Evolutionary conservation across 345 rosid genomes (phyloP), one percentile per base, ranked within the genome.

Genomic region (Pugionium cornutum): DNA sequence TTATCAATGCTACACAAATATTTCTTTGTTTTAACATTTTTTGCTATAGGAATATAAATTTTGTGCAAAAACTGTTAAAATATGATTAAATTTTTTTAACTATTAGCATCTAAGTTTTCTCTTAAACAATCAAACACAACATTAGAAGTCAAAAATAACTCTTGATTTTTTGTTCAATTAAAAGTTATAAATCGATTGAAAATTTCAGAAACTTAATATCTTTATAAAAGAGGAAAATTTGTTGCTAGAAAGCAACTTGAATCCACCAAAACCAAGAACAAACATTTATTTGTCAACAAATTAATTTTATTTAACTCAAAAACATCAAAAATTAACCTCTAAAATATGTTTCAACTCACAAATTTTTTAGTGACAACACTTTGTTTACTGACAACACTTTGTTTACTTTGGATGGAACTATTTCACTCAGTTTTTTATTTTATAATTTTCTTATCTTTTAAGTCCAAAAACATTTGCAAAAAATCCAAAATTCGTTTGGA

Each of bases 341-440:
- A n/a, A n/a, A n/a, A n/a, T n/a, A n/a, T n/a, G n/a, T n/a, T 37
- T 59, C 39, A 52, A 81, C 99, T 84, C 68, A 94, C 97, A 94
- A 78, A 78, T 73, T 59, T 70, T 79, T 88, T 39, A 83, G 80
- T 43, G 92, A 76, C 39, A 45, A 44, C 57, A n/a, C n/a, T n/a
- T n/a, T n/a, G n/a, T n/a, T n/a, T n/a, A n/a, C n/a, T n/a, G n/a
- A n/a, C n/a, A n/a, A n/a, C n/a, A 81, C 61, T 29, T 56, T 68
- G 73, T 73, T 69, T 64, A 88, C 66, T 68, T 83, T 88, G 18
- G 31, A 67, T 43, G 97, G 99, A 80, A 94, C 75, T 31, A 36
- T 68, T 74, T 96, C 97, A 51, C 56, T 70, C 53, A 94, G 74
- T n/a, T n/a, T n/a, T n/a, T n/a, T n/a, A n/a, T n/a, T n/a, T n/a